Evolutionary conservation across 352 stramenopile genomes (phyloP).

Genomic region (Phytophthora sansomeana): DNA sequence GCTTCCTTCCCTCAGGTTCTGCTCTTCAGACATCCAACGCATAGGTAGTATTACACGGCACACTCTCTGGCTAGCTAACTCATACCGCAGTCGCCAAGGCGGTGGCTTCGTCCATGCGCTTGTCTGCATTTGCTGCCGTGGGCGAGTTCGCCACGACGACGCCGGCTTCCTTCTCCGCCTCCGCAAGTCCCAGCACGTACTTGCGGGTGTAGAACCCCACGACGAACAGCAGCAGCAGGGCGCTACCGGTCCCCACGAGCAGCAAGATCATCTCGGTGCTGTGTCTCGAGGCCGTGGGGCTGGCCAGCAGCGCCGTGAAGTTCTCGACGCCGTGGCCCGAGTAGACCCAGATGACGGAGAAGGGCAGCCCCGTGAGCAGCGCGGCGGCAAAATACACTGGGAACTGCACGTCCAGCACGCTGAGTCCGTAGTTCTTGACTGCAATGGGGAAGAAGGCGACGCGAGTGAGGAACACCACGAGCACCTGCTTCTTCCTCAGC

Average conservation of each 20-base stretch:
- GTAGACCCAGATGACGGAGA: constrained; percentile 84
- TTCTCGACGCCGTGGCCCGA: constrained; percentile 75
- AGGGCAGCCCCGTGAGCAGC: constrained; percentile 71
- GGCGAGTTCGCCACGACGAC: neutral
- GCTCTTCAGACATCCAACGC: constrained; percentile 5
- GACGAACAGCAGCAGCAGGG: constrained; percentile 64
- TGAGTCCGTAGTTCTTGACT: constrained; percentile 89
- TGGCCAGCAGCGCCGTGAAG: constrained; percentile 56
- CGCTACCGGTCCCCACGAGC: constrained; percentile 60
- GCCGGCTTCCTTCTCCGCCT: constrained; percentile 47
- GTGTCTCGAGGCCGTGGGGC: constrained; percentile 45
- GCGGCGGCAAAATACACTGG: constrained; percentile 70
- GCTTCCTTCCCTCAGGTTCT: neutral
- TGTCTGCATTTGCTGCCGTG: neutral
- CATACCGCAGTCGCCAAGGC: constrained; percentile 23
- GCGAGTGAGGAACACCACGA: constrained; percentile 84
- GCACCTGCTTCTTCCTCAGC: constrained; percentile 63
- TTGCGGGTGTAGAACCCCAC: constrained; percentile 77
- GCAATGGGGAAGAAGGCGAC: constrained; percentile 87
- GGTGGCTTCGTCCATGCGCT: constrained; percentile 21
- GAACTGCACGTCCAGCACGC: constrained; percentile 78
- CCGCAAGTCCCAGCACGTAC: constrained; percentile 65
- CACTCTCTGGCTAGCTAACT: constrained; percentile 9
- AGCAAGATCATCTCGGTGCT: constrained; percentile 63
- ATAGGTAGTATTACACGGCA: constrained; percentile 31